phyloP scores from a whole-genome alignment of 805 yeast genomes.

The Metschnikowia henanensis region DNA sequence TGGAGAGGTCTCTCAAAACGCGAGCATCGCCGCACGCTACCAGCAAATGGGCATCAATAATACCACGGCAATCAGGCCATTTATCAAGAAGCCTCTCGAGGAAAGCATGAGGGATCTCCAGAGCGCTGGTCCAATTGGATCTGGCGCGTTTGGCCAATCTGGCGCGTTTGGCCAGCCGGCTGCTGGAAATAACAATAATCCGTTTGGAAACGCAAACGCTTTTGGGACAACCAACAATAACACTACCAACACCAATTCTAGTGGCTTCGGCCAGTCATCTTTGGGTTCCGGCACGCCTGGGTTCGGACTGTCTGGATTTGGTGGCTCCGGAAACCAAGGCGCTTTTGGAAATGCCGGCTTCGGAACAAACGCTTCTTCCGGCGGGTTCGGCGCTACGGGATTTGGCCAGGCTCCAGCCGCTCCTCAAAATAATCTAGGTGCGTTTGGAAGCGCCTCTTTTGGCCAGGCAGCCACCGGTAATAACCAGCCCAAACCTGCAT shows the following conservation, averaged over 20 bases:
- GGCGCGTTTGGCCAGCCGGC: constrained; percentile 5
- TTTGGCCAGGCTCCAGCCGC: neutral
- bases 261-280: neutral
- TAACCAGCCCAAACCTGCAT: neutral
- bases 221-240: too few species aligned
- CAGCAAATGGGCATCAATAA: constrained; percentile 34
- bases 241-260: too few species aligned
- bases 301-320: constrained; percentile 16
- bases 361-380: neutral
- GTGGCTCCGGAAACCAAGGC: constrained; percentile 3
- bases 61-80: constrained; percentile 21
- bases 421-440: neutral
- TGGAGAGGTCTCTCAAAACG: constrained; percentile 35
- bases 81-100: constrained; percentile 28
- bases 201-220: neutral
- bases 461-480: constrained; percentile 1
- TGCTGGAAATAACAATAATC: too few species aligned
- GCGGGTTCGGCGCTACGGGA: constrained; percentile 5
- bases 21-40: constrained; percentile 55
- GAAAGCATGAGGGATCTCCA: constrained; percentile 26
- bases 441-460: neutral
- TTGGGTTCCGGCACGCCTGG: constrained; percentile 3
- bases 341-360: constrained; percentile 4
- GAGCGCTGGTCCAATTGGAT: neutral
- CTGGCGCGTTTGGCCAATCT: constrained; percentile 10